phyloP scores from a whole-genome alignment of 2,329 filamentous ascomycete species.

The Exophiala xenobiotica region DNA sequence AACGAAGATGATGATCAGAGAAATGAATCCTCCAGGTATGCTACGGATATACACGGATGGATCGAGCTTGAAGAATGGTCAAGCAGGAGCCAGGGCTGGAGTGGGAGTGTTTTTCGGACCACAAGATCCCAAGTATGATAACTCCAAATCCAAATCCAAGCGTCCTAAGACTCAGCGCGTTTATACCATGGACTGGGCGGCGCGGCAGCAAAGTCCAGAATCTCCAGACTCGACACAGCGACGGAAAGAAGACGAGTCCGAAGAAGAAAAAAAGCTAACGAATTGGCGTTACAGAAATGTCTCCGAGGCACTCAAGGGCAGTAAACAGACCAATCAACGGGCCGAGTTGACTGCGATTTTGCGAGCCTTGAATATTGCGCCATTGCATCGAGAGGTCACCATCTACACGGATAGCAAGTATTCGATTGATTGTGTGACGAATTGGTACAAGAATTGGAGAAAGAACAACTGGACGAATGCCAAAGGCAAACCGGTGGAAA shows the following conservation, averaged over 20 bases:
- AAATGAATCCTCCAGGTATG: slow-evolving; percentile 48
- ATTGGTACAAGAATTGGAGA: slow-evolving; percentile 79
- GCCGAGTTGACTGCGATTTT: slow-evolving; percentile 90
- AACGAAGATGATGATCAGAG: slow-evolving; percentile 45
- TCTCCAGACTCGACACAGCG: slow-evolving; percentile 3
- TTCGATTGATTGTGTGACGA: slow-evolving; percentile 81
- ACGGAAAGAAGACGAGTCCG: slow-evolving; percentile 6
- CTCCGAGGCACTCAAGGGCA: slow-evolving; percentile 72
- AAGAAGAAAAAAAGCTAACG: slow-evolving; percentile 25
- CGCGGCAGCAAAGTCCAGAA: slow-evolving; percentile 8
- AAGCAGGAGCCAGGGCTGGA: slow-evolving; percentile 53
- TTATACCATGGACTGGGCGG: slow-evolving; percentile 30
- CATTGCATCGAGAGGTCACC: slow-evolving; percentile 64
- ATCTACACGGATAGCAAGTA: slow-evolving; percentile 92
- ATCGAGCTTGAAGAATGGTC: slow-evolving; percentile 60
- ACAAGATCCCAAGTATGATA: slow-evolving; percentile 53
- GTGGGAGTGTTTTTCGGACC: slow-evolving; percentile 66
- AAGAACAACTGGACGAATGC: slow-evolving; percentile 75
- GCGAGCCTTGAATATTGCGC: slow-evolving; percentile 75
- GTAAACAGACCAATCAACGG: slow-evolving; percentile 86
- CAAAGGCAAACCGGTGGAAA: slow-evolving; percentile 71
- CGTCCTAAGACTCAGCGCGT: slow-evolving; percentile 16
- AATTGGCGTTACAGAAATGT: slow-evolving; percentile 57
- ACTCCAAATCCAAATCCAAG: slow-evolving; percentile 14
- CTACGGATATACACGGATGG: slow-evolving; percentile 65